Percentiles rank a stretch among this genome's conserved stretches.
Conservation (phyloP, 108 stramenopile species). For the Phaeodactylum tricornutum region DNA sequence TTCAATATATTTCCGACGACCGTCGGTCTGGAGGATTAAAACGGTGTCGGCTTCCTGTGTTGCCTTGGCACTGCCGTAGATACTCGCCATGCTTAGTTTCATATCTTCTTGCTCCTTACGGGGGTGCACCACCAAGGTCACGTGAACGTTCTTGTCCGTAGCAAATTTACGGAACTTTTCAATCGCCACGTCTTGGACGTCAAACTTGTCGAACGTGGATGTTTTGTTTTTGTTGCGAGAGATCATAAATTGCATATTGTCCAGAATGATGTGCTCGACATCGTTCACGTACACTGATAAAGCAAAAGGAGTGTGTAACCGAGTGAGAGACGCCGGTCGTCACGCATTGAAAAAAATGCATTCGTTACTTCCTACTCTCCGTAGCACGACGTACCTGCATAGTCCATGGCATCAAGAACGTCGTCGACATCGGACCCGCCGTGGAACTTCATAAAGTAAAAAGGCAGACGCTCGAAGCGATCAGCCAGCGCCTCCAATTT, state of each 20-base stretch:
- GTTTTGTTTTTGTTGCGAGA: slow-evolving; percentile 27
- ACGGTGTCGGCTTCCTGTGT: slow-evolving; percentile 99
- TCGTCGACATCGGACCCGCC: slow-evolving; percentile 89
- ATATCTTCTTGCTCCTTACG: slow-evolving; percentile 89
- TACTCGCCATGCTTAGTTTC: slow-evolving; percentile 67
- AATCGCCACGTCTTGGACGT: slow-evolving; percentile 88
- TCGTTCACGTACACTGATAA: slow-evolving; percentile 6
- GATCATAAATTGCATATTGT: slow-evolving; percentile 99
- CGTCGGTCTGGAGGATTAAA: slow-evolving; percentile 88
- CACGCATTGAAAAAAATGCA: no score
- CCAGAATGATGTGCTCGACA: slow-evolving; percentile 46
- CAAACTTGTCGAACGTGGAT: slow-evolving; percentile 70
- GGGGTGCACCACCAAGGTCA: slow-evolving; percentile 95
- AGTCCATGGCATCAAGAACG: slow-evolving; percentile 96
- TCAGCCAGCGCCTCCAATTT: slow-evolving; percentile 58
- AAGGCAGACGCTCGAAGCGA: slow-evolving; percentile 80
- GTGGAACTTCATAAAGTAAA: slow-evolving; percentile 93
- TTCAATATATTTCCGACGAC: slow-evolving; percentile 81
- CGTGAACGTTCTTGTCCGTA: slow-evolving; percentile 89
- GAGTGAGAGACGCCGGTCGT: neutral
- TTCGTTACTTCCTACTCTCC: no score
- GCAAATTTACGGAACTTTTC: slow-evolving; percentile 97
- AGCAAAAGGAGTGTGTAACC: neutral
- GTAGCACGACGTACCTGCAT: slow-evolving; percentile 59
- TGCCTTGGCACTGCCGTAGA: slow-evolving; percentile 96